Evolutionary conservation across 106 monocot species (phyloP).

Genomic region (Platanthera guangdongensis): DNA sequence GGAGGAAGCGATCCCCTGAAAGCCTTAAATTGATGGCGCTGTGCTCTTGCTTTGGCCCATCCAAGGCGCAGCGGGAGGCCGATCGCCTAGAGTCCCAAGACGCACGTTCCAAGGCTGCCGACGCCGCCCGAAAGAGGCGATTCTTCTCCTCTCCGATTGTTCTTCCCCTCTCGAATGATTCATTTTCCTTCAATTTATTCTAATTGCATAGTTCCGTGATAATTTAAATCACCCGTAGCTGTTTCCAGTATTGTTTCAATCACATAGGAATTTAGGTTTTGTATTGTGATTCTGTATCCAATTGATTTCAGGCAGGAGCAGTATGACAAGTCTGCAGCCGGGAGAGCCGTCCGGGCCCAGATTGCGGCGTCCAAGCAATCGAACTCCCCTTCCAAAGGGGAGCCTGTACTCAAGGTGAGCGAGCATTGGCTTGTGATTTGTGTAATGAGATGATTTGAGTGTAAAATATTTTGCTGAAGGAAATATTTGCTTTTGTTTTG

Average conservation of each 20-base stretch:
- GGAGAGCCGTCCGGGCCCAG: constrained; percentile 70
- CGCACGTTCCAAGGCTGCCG: constrained; percentile 65
- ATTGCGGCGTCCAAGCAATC: constrained; percentile 46
- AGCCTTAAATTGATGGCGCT: constrained; percentile 21
- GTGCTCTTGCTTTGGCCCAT: constrained; percentile 77
- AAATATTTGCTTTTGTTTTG: not conserved
- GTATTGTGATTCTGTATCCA: not conserved
- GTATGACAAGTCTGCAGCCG: constrained; percentile 79
- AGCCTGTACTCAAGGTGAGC: constrained; percentile 81
- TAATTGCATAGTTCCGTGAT: not conserved
- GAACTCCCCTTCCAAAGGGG: constrained; percentile 32
- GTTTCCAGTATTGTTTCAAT: not conserved
- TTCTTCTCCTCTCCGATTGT: not conserved
- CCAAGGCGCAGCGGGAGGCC: constrained; percentile 61
- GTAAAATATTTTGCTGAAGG: not conserved
- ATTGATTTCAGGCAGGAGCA: constrained; percentile 65
- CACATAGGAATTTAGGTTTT: not conserved
- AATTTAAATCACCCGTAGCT: not conserved
- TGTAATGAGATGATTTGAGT: not conserved
- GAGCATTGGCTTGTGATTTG: constrained; percentile 1
- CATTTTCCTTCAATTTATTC: not conserved
- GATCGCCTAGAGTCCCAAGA: constrained; percentile 69
- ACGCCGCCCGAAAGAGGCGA: constrained; percentile 76
- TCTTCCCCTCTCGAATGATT: not conserved
- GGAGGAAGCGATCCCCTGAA: not conserved